A percentile compares a stretch with the other conserved stretches of the same genome.
Conservation (phyloP, 2,329 filamentous ascomycete species). For the Parafenestella ontariensis region DNA sequence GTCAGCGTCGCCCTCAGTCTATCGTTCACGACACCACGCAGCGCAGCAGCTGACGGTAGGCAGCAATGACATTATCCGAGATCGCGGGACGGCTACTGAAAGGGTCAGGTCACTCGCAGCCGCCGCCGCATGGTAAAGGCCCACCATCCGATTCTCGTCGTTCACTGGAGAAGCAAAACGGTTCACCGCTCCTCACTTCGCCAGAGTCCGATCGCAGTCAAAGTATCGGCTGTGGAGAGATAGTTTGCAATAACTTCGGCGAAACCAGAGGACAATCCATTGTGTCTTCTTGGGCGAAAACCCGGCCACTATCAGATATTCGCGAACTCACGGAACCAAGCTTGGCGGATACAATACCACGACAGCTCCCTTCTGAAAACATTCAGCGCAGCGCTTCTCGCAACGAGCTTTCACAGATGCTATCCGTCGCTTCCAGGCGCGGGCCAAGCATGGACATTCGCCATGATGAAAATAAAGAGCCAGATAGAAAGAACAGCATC, state of each 20-base stretch:
- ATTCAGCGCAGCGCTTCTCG: slow-evolving; percentile 34
- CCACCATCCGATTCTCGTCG: slow-evolving; percentile 18
- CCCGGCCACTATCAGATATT: slow-evolving; percentile 58
- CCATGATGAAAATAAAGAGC: slow-evolving; percentile 37
- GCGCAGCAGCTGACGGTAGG: slow-evolving; percentile 30
- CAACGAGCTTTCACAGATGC: slow-evolving; percentile 39
- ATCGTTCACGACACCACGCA: slow-evolving; percentile 24
- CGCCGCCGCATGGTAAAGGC: slow-evolving; percentile 29
- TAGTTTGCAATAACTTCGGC: slow-evolving; percentile 32
- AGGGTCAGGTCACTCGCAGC: slow-evolving; percentile 41
- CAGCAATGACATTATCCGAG: slow-evolving; percentile 38
- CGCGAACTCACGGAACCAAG: slow-evolving; percentile 59
- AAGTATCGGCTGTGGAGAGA: slow-evolving; percentile 26
- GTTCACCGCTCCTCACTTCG: slow-evolving; percentile 15
- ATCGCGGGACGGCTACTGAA: slow-evolving; percentile 45
- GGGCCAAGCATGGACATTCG: slow-evolving; percentile 41
- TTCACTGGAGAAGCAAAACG: slow-evolving; percentile 25
- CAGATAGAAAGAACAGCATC: slow-evolving; percentile 35
- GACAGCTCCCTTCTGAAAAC: slow-evolving; percentile 32
- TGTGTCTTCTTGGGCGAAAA: slow-evolving; percentile 42
- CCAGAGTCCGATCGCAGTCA: slow-evolving; percentile 18
- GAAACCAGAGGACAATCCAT: slow-evolving; percentile 34
- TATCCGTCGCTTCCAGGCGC: slow-evolving; percentile 38
- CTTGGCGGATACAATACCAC: slow-evolving; percentile 48
- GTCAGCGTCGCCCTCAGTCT: slow-evolving; percentile 32